Conservation (phyloP, 305 asterid species). For the Withania somnifera region DNA sequence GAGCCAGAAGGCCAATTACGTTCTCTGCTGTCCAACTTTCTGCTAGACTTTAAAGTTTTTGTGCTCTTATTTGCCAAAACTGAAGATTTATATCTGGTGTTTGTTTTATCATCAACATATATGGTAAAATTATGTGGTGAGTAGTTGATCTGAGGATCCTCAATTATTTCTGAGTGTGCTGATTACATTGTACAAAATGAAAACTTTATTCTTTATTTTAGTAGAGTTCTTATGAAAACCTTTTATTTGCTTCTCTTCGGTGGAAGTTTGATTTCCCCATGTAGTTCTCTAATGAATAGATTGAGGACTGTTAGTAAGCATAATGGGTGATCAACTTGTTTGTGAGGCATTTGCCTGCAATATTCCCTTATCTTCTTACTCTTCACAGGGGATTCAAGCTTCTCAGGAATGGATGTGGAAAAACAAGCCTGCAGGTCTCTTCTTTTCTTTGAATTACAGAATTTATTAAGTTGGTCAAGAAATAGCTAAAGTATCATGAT, state of each 20-base stretch:
- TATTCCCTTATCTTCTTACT: not conserved
- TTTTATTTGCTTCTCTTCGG: too few relatives aligned
- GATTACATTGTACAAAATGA: too few relatives aligned
- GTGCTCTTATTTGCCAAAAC: not conserved
- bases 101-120: not conserved
- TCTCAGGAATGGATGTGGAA: conserved; percentile 60
- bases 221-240: too few relatives aligned
- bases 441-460: not conserved
- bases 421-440: conserved; percentile 26
- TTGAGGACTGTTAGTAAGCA: not conserved
- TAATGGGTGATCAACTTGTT: not conserved
- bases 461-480: not conserved
- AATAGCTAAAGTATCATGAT: not conserved
- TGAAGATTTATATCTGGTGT: not conserved
- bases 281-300: not conserved
- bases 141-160: not conserved
- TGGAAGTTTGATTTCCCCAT: too few relatives aligned
- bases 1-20: not conserved
- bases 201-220: too few relatives aligned
- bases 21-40: not conserved
- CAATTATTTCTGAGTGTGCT: not conserved
- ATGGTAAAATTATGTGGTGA: not conserved
- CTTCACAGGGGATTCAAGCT: conserved; percentile 31
- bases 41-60: not conserved
- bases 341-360: not conserved